Base-by-base conservation (phyloP, 2,329 filamentous ascomycete species). In the Incumbomyces delicatus region DNA sequence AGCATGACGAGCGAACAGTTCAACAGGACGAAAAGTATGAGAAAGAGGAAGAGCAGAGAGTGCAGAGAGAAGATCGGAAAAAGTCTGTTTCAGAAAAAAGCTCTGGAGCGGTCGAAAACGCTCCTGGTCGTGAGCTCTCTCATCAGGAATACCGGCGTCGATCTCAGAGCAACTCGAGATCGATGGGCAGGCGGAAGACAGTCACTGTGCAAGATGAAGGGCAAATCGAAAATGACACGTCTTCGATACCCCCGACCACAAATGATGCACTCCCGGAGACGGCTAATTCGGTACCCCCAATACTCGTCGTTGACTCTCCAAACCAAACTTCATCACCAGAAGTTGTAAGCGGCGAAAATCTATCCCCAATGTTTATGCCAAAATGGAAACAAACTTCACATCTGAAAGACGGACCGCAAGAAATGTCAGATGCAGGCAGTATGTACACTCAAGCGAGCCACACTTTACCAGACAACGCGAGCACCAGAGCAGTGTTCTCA, bases 1-100 rank as follows among this genome's bases (percentile, higher is more conserved):
- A 85, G 61, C 87, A 95, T 60, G 92, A 96, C 60, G 77, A 90
- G 63, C 74, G 74, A 51, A 85, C 84, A 0, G 73, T 94, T 12
- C 58, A 61, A 37, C 60, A 57, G 38, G 62, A 65, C 27, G 42
- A 38, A 16, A 17, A 45, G 13, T 18, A 37, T n/a, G 34, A 36
- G 13, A 45, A 45, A 16, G 18, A 45, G 30, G 34, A 29, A 37
- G 7, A 44, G 31, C n/a, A 35, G 13, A 35, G 29, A 12, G n/a
- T 16, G 17, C 13, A 35, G 17, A 17, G 5, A 18, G 22, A 13
- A n/a, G 16, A 38, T n/a, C n/a, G 16, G n/a, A 44, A 20, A n/a
- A 5, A 5, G 14, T 14, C 6, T 33, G 5, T 27, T 5, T 29
- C 14, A 10, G 20, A 29, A 2, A 16, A 45, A 11, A 6, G 33